Base-by-base conservation (phyloP, 73 alveolate genomes). In the Paramecium octaurelia region DNA sequence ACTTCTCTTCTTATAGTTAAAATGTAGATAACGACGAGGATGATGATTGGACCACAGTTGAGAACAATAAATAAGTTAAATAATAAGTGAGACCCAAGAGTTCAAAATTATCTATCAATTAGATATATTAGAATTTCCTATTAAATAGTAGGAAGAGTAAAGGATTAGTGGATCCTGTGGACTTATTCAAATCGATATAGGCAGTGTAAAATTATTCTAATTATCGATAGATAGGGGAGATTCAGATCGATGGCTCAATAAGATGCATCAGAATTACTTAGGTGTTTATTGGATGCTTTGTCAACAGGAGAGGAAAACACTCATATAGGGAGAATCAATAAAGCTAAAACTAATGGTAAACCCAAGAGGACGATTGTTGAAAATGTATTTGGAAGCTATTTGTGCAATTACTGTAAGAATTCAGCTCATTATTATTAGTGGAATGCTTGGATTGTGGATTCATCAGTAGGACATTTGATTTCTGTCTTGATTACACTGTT, bases 401-500 rank as follows among this genome's bases (percentile, higher is more conserved):
- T 89, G 42, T 77, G 92, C 59, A 89, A 89, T 89, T 89, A 89
- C 7, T 83, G 94, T 89, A 64, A 31, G 14, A 27, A 64, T 11
- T 42, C 11, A 10, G 4, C 20, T 34, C 8, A 59, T 87, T 14
- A 48, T 14, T 21, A 44, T 86, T 42, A 89, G 94, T 89, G 38
- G 84, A 89, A 89, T 89, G 94, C 11, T 71, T 89, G 24, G 94
- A 89, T 12, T 89, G 94, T 44, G 84, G 84, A 7, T 64, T 42
- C n/a, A 46, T 89, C 21, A 89, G 94, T 89, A 40, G 94, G 73
- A 89, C 94, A 70, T 89, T 89, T 89, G 94, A 89, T 50, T 89
- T 89, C 76, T 89, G 91, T 29, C 75, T 89, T 27, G 94, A 89
- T 10, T 89, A 70, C 27, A 44, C 94, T 12, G 70, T 89, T 24